Evolutionary conservation across 2,329 filamentous ascomycete species (phyloP), one percentile per base, ranked within the genome.

Genomic region (Aspergillus viridinutans): DNA sequence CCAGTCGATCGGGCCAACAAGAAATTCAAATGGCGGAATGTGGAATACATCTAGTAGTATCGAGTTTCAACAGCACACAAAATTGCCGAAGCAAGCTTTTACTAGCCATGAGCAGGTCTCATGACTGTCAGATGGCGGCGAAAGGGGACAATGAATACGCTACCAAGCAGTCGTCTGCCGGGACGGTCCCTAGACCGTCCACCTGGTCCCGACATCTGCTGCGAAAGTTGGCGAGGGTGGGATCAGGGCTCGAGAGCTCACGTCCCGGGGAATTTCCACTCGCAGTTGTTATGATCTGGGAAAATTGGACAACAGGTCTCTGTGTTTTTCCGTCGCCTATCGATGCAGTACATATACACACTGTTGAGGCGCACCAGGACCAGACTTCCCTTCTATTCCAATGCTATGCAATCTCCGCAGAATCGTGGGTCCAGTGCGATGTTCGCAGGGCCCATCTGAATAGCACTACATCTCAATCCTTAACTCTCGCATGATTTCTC

Each of bases 1-100:
- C 87, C 93, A 2, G 86, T 89, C 17, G 93, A 97, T 71, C 81
- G 94, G 23, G 90, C 92, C 50, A 96, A 89, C 67, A 91, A 86
- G 76, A 97, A 96, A 77, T 96, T 96, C 76, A 96, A 94, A 76
- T 81, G 85, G 69, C 92, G 93, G 70, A 91, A 90, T 67, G 79
- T 92, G 61, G 82, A 86, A 50, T 86, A 90, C 6, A 20, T 53
- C 3, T 21, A 53, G 50, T n/a, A 21, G 10, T 8, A 20, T 26
- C 20, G 23, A 17, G 4, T 49, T n/a, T 20, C 17, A 21, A 40
- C 23, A 6, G 21, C 12, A 26, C 9, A 26, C 23, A 8, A 23
- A 10, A 14, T 38, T 32, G 29, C 5, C 21, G 40, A 47, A 7
- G 12, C 10, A 25, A 2, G 21, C 43, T 48, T 25, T 21, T n/a